Evolutionary conservation across 495 filamentous ascomycete genomes (phyloP).

Genomic region (Neurospora sp.): DNA sequence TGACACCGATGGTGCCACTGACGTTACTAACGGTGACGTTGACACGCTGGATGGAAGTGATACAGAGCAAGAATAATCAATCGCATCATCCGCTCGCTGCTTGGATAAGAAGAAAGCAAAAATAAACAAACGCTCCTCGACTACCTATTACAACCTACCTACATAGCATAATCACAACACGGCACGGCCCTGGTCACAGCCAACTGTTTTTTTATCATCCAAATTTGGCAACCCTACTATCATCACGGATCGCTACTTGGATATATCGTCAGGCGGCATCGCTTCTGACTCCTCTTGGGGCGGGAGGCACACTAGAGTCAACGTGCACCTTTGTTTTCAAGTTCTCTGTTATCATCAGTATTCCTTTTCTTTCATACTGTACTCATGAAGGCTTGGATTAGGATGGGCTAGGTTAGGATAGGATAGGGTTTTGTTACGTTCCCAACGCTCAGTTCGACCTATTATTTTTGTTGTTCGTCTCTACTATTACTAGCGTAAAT

Average conservation of each 20-base stretch:
- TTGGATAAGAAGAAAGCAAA: background rate
- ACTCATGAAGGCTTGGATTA: background rate
- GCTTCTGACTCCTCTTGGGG: background rate
- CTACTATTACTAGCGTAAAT: background rate
- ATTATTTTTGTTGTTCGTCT: background rate
- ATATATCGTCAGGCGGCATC: background rate
- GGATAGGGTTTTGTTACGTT: background rate
- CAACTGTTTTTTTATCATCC: background rate
- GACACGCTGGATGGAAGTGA: slow-evolving; percentile 15
- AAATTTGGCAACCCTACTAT: background rate
- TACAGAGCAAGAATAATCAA: slow-evolving; percentile 21
- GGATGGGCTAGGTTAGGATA: background rate
- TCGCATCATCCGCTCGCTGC: background rate
- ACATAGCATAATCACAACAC: background rate
- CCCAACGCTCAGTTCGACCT: background rate
- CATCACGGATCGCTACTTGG: background rate
- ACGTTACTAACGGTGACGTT: background rate
- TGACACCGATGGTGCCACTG: background rate
- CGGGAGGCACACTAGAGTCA: background rate
- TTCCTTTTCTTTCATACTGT: background rate
- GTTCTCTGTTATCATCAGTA: background rate
- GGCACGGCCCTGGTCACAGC: background rate
- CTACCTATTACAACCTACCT: background rate
- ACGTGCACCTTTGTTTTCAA: background rate
- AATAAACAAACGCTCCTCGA: background rate